Conservation (phyloP, 2,329 filamentous ascomycete genomes). For the Stemphylium vesicarium region DNA sequence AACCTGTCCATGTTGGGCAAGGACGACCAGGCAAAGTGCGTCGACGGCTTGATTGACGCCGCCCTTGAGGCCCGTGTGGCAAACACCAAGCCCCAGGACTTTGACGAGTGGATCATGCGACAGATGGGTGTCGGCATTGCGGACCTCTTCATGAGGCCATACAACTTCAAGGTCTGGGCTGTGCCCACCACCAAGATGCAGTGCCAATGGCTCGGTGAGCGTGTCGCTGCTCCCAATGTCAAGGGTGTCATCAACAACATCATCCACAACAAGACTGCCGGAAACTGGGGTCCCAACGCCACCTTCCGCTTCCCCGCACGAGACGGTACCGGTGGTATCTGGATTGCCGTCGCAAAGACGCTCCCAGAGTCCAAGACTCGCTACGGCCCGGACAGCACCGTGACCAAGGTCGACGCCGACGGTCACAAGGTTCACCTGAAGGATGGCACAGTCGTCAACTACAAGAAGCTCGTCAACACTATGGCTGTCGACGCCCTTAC, state of each 20-base stretch:
- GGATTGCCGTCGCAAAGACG: constrained; percentile 95
- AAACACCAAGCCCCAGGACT: constrained; percentile 92
- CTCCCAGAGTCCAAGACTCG: constrained; percentile 89
- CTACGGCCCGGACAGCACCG: constrained; percentile 83
- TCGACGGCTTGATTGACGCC: constrained; percentile 95
- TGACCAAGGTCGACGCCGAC: constrained; percentile 84
- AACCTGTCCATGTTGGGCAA: constrained; percentile 98
- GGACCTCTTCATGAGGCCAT: constrained; percentile 97
- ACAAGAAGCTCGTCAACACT: constrained; percentile 91
- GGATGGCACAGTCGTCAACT: constrained; percentile 87
- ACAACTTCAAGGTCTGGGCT: constrained; percentile 99
- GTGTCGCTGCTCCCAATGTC: constrained; percentile 94
- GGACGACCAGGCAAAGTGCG: constrained; percentile 92
- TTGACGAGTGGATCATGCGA: constrained; percentile 97
- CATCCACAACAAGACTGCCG: constrained; percentile 92
- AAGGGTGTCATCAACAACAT: constrained; percentile 94
- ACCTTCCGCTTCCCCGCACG: constrained; percentile 98
- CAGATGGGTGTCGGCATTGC: constrained; percentile 90
- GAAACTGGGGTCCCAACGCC: constrained; percentile 97
- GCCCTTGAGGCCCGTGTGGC: constrained; percentile 84
- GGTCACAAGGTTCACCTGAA: constrained; percentile 81
- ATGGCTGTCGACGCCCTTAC: constrained; percentile 93
- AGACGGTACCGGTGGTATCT: constrained; percentile 97
- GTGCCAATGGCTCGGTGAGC: constrained; percentile 97
- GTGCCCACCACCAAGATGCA: constrained; percentile 99